These are phyloP conservation scores for Pseudocercospora fuligena DNA, from an alignment of 2,329 filamentous ascomycete genomes.

Conservation along the genomic window DNA sequence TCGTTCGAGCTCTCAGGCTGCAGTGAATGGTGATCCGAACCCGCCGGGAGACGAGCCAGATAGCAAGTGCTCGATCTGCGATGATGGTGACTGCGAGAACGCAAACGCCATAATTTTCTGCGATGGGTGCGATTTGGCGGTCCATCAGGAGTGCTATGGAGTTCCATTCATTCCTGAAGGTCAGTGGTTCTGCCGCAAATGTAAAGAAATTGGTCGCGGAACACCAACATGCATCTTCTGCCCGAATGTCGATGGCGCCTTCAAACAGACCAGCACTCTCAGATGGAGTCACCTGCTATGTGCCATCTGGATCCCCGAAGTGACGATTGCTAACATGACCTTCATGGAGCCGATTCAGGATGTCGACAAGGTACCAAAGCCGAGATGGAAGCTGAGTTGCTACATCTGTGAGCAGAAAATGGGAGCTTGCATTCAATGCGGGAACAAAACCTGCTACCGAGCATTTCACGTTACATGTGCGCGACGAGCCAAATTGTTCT, in stretches of 20 bases:
- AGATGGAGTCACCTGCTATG: conserved; percentile 97
- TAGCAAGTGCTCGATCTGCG: conserved; percentile 95
- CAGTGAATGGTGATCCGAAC: conserved; percentile 90
- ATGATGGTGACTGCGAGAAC: conserved; percentile 99
- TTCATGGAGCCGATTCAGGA: conserved; percentile 99
- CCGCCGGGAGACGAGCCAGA: conserved; percentile 87
- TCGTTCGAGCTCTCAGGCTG: conserved; percentile 89
- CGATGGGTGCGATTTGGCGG: conserved; percentile 94
- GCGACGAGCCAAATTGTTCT: conserved; percentile 79
- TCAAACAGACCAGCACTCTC: conserved; percentile 95
- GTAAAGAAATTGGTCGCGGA: conserved; percentile 90
- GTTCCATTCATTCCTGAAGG: conserved; percentile 98
- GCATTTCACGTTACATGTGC: conserved; percentile 98
- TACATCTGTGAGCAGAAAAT: conserved; percentile 98
- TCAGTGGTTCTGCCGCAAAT: conserved; percentile 97
- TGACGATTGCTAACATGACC: conserved; percentile 91
- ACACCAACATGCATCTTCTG: conserved; percentile 97
- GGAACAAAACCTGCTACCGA: conserved; percentile 95
- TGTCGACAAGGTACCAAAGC: conserved; percentile 95
- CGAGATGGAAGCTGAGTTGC: conserved; percentile 81
- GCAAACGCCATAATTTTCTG: conserved; percentile 99
- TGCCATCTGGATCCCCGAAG: conserved; percentile 98
- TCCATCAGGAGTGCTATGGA: conserved; percentile 98
- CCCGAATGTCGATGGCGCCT: conserved; percentile 94
- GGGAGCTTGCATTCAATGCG: conserved; percentile 98